Percentiles rank a stretch among this genome's conserved stretches.
phyloP scores from a whole-genome alignment of 2,329 filamentous ascomycete genomes.

The Penicillium sp. region DNA sequence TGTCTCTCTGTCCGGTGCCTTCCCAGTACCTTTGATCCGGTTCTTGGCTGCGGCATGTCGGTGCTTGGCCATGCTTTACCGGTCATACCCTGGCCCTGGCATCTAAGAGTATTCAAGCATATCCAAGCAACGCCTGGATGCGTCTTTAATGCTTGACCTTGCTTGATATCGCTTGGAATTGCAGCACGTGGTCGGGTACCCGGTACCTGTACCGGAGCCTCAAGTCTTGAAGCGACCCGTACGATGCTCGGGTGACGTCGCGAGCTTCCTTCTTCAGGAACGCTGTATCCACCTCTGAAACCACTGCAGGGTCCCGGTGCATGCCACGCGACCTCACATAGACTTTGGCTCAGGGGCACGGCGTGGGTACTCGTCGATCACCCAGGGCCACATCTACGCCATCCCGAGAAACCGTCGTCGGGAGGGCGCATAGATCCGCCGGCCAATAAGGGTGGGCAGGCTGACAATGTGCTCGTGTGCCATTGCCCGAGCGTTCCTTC shows the following conservation, averaged over 20 bases:
- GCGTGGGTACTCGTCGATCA: background rate
- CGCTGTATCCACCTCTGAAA: background rate
- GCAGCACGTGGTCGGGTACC: background rate
- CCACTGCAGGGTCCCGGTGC: background rate
- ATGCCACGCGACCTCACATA: conserved; percentile 6
- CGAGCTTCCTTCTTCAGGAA: background rate
- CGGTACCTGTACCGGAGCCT: background rate
- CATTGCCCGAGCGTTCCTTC: background rate
- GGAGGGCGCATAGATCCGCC: background rate
- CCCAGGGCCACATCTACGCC: background rate
- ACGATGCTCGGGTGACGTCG: background rate
- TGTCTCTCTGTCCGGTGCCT: background rate
- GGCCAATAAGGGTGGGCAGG: background rate
- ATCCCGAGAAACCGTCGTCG: background rate
- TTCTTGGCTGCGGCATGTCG: conserved; percentile 1
- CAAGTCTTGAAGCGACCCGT: background rate
- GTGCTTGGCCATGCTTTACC: conserved; percentile 4
- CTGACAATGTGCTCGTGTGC: background rate
- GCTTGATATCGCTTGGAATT: background rate
- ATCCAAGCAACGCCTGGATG: background rate
- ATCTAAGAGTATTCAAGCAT: conserved; percentile 1
- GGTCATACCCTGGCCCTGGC: background rate
- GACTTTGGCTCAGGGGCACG: background rate
- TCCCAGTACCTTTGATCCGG: background rate
- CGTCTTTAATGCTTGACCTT: background rate